Base-by-base conservation (phyloP, 2,329 filamentous ascomycete species). In the Fusarium phyllophilum region DNA sequence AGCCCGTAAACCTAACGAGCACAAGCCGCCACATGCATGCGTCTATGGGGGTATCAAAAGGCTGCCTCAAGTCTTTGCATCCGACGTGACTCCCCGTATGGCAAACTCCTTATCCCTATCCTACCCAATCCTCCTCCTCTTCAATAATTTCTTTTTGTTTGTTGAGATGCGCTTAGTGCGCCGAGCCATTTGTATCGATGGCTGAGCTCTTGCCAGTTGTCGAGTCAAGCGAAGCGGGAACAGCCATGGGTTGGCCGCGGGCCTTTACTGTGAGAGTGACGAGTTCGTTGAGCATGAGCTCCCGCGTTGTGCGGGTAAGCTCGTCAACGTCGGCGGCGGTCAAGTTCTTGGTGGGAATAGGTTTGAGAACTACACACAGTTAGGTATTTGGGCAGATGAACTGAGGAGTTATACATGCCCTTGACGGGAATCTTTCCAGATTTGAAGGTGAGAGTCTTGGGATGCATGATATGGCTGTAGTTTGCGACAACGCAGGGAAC, bases 401-500 rank as follows among this genome's bases (percentile, higher is more conserved):
- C 3, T 31, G 26, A 22, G 2, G 12, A n/a, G n/a, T 46, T 45
- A 24, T 46, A 80, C 86, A 67, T 81, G 94, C 93, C 90, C 85
- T 93, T 95, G 70, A 95, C 86, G 18, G 93, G 93, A 68, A 98
- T 91, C 48, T 83, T 87, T 48, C 93, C 93, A 2, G 89, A 82
- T 49, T 89, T 90, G 79, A 96, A 96, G 45, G 89, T 85, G 76
- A 89, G 80, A 49, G 86, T 85, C 83, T 91, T 91, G 76, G 91
- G 83, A 77, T 90, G 90, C 73, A 95, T 83, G 39, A 95, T 80
- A 80, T 94, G 89, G 77, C 91, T 91, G 82, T 96, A 96, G 83
- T 95, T 95, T 80, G 93, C 93, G 36, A 90, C 89, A 52, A 95
- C 92, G 41, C 97, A 89, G 0, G 96, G 96, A 8, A 99, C 92